phyloP scores from a whole-genome alignment of 768 basidiomycete genomes.

The Lactarius tabidus region DNA sequence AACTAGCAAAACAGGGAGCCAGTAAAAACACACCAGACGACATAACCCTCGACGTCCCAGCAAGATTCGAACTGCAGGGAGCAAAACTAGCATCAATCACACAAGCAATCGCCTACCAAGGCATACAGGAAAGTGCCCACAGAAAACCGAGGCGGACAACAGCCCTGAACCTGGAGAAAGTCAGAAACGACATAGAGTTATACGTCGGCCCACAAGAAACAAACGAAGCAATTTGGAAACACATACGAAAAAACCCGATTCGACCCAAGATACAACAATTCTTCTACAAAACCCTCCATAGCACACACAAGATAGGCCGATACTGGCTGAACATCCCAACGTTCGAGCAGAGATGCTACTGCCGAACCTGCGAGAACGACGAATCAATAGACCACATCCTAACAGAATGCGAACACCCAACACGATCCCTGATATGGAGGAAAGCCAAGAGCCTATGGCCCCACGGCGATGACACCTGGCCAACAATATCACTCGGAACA shows the following conservation, averaged over 20 bases:
- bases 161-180: neutral
- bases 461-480: neutral
- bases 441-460: neutral
- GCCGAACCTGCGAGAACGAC: neutral
- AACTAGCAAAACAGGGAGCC: neutral
- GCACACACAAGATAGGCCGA: neutral
- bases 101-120: neutral
- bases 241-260: fast-evolving
- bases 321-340: neutral
- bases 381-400: conserved; percentile 30
- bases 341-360: neutral
- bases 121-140: neutral
- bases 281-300: neutral
- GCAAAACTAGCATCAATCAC: neutral
- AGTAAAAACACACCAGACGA: neutral
- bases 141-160: neutral
- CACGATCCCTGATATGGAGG: neutral
- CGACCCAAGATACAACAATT: neutral
- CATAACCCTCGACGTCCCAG: neutral
- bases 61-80: neutral
- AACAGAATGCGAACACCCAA: neutral
- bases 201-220: too few species aligned
- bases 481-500: neutral
- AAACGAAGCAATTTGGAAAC: neutral
- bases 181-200: neutral